Evolutionary conservation across 139 green algal species (phyloP).

Genomic region (Zygnema cylindricum): DNA sequence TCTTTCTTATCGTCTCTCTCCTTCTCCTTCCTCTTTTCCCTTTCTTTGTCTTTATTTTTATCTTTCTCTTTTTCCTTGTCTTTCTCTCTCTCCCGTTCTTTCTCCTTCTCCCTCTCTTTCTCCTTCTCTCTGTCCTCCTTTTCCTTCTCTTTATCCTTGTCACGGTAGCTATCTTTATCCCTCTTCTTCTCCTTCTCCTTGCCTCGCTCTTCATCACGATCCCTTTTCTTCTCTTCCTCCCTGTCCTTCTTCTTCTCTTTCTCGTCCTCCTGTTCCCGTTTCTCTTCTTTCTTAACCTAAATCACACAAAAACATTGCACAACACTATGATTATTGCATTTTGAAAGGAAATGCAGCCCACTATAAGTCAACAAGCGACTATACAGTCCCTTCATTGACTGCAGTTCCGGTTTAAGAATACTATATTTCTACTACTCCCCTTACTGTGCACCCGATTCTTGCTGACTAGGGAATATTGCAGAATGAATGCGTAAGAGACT

Average conservation of each 20-base stretch:
- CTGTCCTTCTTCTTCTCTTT: conserved; percentile 45
- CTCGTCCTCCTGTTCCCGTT: conserved; percentile 44
- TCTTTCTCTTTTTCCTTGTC: neutral
- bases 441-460: too few species aligned
- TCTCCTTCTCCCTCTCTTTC: neutral
- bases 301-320: too few species aligned
- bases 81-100: conserved; percentile 21
- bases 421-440: too few species aligned
- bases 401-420: too few species aligned
- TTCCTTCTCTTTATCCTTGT: neutral
- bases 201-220: conserved; percentile 5
- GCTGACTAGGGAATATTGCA: neutral
- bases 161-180: neutral
- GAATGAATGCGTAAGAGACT: neutral
- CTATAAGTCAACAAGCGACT: too few species aligned
- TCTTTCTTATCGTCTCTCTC: conserved; percentile 4
- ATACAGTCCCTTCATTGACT: too few species aligned
- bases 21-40: neutral
- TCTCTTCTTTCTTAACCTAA: conserved; percentile 40
- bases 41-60: neutral
- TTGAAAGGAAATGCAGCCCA: too few species aligned
- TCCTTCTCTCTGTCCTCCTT: neutral
- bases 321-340: too few species aligned
- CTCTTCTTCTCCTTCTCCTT: conserved; percentile 34
- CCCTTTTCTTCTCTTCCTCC: conserved; percentile 43